phyloP scores from a whole-genome alignment of 108 stramenopile species.

The Seminavis robusta region DNA sequence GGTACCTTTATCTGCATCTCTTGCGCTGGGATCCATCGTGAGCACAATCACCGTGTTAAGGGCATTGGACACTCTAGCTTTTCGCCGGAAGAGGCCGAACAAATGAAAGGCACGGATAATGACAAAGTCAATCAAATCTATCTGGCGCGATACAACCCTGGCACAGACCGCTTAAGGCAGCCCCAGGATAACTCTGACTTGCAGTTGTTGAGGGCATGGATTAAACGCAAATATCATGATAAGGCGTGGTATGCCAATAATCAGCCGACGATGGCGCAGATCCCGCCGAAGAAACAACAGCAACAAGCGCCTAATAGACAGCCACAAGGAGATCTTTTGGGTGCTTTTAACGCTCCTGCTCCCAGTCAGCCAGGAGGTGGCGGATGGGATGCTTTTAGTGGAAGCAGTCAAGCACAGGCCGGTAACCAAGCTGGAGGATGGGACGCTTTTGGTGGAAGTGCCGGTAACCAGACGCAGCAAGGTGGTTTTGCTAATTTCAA shows the following conservation, averaged over 20 bases:
- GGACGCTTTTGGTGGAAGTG: too few relatives aligned
- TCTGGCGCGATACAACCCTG: constrained; percentile 58
- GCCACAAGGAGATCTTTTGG: constrained; percentile 49
- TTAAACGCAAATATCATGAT: constrained; percentile 68
- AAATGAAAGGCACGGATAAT: constrained; percentile 45
- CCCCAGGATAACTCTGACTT: constrained; percentile 62
- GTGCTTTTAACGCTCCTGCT: constrained; percentile 32
- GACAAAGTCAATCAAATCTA: constrained; percentile 67
- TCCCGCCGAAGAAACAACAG: constrained; percentile 21
- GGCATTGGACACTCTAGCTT: constrained; percentile 78
- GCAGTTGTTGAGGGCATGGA: constrained; percentile 64
- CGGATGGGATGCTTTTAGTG: constrained; percentile 76
- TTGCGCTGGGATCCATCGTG: constrained; percentile 80
- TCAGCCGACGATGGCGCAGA: constrained; percentile 33
- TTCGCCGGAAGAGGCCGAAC: constrained; percentile 60
- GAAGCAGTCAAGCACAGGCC: too few relatives aligned
- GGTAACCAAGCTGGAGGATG: too few relatives aligned
- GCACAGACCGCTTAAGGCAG: constrained; percentile 37
- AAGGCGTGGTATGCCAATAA: constrained; percentile 51
- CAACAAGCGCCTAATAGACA: constrained; percentile 22
- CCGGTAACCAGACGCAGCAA: too few relatives aligned
- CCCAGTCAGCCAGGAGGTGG: constrained; percentile 23
- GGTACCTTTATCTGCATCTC: constrained; percentile 77
- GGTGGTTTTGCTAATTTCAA: too few relatives aligned
- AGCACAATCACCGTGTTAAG: constrained; percentile 74